Evolutionary conservation across 179 eudicot species (phyloP).

Genomic region (Silene coronaria): DNA sequence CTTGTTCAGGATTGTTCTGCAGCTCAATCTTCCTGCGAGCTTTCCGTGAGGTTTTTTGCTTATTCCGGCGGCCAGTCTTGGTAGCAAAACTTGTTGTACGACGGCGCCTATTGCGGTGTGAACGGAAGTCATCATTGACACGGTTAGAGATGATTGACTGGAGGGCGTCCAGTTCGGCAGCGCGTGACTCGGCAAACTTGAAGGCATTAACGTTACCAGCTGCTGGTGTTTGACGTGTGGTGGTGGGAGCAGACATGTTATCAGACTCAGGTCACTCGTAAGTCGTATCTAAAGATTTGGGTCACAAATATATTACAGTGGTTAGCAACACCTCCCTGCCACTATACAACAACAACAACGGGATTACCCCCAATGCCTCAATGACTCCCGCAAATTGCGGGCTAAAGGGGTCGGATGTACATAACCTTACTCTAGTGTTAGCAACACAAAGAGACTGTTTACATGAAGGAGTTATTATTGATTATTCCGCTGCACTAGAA

Average conservation of each 20-base stretch:
- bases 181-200: constrained; percentile 58
- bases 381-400: too few relatives aligned
- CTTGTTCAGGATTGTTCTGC: constrained; percentile 44
- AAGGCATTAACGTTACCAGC: constrained; percentile 49
- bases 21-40: constrained; percentile 61
- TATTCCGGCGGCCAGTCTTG: constrained; percentile 33
- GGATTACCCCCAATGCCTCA: too few relatives aligned
- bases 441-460: too few relatives aligned
- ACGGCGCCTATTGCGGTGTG: constrained; percentile 66
- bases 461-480: too few relatives aligned
- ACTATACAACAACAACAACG: too few relatives aligned
- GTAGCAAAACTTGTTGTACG: constrained; percentile 60
- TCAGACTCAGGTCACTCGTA: too few relatives aligned
- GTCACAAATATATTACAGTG: too few relatives aligned
- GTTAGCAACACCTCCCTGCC: too few relatives aligned
- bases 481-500: too few relatives aligned
- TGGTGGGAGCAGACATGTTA: not conserved
- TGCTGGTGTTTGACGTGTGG: constrained; percentile 33
- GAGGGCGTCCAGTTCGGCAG: constrained; percentile 63
- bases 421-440: too few relatives aligned
- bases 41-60: constrained; percentile 31
- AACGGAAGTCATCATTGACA: constrained; percentile 52
- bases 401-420: too few relatives aligned
- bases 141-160: constrained; percentile 55
- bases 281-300: too few relatives aligned